Conservation (phyloP, 73 alveolate species). For the Effrenium voratum region DNA sequence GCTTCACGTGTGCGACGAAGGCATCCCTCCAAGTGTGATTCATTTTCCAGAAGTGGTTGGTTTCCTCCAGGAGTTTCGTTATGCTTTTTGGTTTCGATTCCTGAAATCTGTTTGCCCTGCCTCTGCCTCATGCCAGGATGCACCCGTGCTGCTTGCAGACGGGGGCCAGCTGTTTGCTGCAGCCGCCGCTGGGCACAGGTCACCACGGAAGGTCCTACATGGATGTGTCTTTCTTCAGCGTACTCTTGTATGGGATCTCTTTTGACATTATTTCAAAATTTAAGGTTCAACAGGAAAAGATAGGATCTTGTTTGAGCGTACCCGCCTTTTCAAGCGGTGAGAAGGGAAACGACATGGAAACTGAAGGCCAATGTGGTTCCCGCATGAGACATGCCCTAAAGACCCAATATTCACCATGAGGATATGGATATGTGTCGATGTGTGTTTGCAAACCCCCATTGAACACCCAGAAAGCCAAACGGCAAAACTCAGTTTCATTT, state of each 20-base stretch:
- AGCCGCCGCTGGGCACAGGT: constrained; percentile 17
- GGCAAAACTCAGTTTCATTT: too few relatives aligned
- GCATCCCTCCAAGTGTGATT: neutral
- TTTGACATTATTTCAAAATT: neutral
- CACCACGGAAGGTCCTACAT: neutral
- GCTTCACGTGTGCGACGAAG: neutral
- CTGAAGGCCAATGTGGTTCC: too few relatives aligned
- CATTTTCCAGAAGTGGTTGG: neutral
- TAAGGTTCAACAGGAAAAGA: neutral
- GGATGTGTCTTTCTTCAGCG: neutral
- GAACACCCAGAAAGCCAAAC: too few relatives aligned
- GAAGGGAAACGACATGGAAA: neutral
- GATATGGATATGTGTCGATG: too few relatives aligned
- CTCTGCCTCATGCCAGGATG: neutral
- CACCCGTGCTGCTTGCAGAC: constrained; percentile 28
- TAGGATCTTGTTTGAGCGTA: neutral
- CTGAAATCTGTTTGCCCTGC: neutral
- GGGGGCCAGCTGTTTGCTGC: constrained; percentile 55
- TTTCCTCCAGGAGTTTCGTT: neutral
- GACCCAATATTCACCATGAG: too few relatives aligned
- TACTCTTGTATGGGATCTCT: neutral
- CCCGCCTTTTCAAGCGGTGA: neutral
- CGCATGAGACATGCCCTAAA: too few relatives aligned
- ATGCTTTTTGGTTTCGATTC: neutral
- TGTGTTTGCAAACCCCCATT: too few relatives aligned